Evolutionary conservation across 2,329 filamentous ascomycete genomes (phyloP).

Genomic region (Fusarium globosum): DNA sequence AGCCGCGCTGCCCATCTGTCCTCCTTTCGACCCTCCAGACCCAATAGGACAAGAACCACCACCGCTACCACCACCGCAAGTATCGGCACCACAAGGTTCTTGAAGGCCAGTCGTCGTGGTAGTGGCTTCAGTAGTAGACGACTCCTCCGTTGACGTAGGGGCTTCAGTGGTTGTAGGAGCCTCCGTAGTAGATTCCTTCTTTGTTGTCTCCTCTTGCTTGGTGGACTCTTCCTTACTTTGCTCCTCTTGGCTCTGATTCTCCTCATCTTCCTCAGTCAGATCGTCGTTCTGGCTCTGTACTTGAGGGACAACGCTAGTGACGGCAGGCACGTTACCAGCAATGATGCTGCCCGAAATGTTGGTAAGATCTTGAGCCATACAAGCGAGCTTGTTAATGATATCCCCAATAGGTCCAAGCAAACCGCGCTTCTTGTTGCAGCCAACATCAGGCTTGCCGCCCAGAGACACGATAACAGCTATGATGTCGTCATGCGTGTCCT

Average conservation of each 20-base stretch:
- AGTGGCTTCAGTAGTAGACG: conserved; percentile 29
- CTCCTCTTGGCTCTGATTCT: conserved; percentile 12
- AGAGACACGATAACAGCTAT: conserved; percentile 14
- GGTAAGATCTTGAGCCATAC: conserved; percentile 24
- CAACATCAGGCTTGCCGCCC: conserved; percentile 21
- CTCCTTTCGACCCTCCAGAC: conserved; percentile 12
- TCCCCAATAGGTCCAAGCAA: conserved; percentile 24
- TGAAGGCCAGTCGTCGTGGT: background rate
- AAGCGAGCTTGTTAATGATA: conserved; percentile 27
- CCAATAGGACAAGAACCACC: conserved; percentile 24
- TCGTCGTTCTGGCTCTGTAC: conserved; percentile 21
- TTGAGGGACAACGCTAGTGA: background rate
- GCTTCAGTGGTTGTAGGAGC: background rate
- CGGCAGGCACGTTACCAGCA: conserved; percentile 20
- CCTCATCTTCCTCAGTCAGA: conserved; percentile 16
- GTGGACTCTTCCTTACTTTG: conserved; percentile 25
- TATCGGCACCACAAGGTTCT: conserved; percentile 21
- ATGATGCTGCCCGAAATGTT: conserved; percentile 14
- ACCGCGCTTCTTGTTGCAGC: conserved; percentile 27
- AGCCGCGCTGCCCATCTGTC: conserved; percentile 1
- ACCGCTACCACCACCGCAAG: conserved; percentile 11
- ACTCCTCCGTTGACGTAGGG: background rate
- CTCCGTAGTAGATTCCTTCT: conserved; percentile 9
- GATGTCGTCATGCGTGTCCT: conserved; percentile 19
- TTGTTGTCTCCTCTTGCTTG: conserved; percentile 8